Evolutionary conservation across 2,329 filamentous ascomycete species (phyloP), one percentile per base, ranked within the genome.

Genomic region (Paecilomyces dactylethromorphus): DNA sequence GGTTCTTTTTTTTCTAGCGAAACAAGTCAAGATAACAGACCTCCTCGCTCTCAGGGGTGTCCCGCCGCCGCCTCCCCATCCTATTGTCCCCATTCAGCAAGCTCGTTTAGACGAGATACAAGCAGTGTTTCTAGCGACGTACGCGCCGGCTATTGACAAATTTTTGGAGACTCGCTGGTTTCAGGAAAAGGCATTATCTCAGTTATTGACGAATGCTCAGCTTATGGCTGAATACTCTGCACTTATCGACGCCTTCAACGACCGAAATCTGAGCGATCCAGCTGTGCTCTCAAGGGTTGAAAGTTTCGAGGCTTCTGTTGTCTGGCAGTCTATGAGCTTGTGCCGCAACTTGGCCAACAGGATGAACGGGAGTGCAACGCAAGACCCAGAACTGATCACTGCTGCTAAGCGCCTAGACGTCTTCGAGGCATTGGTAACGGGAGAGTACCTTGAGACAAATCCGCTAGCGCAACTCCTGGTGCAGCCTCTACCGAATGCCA

Each of bases 131-230:
- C 83, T 84, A 65, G 87, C 88, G 64, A 87, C 91, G 63, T 95
- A 94, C 71, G 88, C 87, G 3, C 83, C 83, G 1, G 88, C 86
- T 7, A 83, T 94, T 53, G 87, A 90, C 72, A 83, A 83, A 55
- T 87, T 94, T 62, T 83, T 95, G 62, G 92, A 97, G 72, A 90
- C 91, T 6, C 82, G 81, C 29, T 97, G 92, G 92, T 97, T 91
- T 76, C 84, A 78, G 26, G 77, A 75, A 39, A 80, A 80, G 63
- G 83, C 81, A 57, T 76, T 82, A 57, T 71, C 71, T n/a, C 75
- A 80, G 56, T 74, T 89, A 1, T 74, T 85, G 59, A 75, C 73
- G 35, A 81, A 89, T 68, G 76, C 79, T 29, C 76, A 78, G 29
- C 77, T 91, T n/a, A 79, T 88, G 65, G 84, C 87, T 56, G 83